These are phyloP conservation scores for Guadua angustifolia DNA, from an alignment of 176 grass and related monocot species.

Conservation along the genomic window DNA sequence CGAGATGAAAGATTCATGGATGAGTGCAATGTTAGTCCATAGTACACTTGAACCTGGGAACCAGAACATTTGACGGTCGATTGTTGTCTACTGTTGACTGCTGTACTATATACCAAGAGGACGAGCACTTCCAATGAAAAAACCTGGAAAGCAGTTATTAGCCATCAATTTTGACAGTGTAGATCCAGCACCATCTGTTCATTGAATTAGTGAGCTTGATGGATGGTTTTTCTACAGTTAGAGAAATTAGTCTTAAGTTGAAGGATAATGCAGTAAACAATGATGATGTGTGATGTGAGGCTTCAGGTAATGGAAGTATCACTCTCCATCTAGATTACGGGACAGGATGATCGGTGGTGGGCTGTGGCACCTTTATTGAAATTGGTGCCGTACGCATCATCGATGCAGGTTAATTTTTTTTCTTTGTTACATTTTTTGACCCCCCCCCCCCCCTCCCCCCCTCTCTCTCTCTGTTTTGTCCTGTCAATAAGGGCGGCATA, in stretches of 20 bases:
- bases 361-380: constrained; percentile 57
- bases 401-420: constrained; percentile 66
- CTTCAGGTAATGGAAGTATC: constrained; percentile 59
- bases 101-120: constrained; percentile 64
- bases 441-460: background rate
- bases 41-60: constrained; percentile 48
- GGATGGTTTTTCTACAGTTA: constrained; percentile 62
- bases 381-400: constrained; percentile 53
- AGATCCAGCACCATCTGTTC: constrained; percentile 66
- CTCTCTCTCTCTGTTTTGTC: too few species aligned
- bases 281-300: constrained; percentile 35
- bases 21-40: constrained; percentile 94
- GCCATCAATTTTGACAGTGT: constrained; percentile 70
- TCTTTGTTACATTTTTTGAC: constrained; percentile 58
- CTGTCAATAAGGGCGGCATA: constrained; percentile 73
- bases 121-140: constrained; percentile 40
- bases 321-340: constrained; percentile 52
- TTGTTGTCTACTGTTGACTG: constrained; percentile 55
- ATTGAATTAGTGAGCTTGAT: constrained; percentile 67
- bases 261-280: constrained; percentile 59
- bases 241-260: constrained; percentile 54
- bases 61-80: constrained; percentile 50
- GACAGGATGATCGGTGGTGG: constrained; percentile 46
- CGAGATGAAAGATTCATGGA: constrained; percentile 84
- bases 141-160: constrained; percentile 43